phyloP scores from a whole-genome alignment of 805 yeast genomes.

The Kregervanrija delftensis region DNA sequence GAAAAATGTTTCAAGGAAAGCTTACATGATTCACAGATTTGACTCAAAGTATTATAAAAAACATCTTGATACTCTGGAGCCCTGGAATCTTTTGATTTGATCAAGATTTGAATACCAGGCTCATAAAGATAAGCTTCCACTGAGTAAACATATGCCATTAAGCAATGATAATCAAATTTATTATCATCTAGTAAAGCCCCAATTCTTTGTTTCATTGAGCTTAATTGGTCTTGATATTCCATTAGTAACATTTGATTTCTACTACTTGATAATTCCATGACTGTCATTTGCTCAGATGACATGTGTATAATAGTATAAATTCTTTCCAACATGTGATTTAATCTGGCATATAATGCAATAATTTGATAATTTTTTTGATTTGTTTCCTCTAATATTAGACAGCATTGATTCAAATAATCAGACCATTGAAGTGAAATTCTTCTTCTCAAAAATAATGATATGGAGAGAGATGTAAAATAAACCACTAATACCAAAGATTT shows the following conservation, averaged over 20 bases:
- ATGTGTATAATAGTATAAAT: slow-evolving; percentile 47
- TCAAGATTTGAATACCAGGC: slow-evolving; percentile 29
- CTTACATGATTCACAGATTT: slow-evolving; percentile 49
- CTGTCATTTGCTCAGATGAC: slow-evolving; percentile 29
- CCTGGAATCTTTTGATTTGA: slow-evolving; percentile 20
- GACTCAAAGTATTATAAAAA: slow-evolving; percentile 9
- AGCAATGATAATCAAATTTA: slow-evolving; percentile 30
- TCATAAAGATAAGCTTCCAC: slow-evolving; percentile 64
- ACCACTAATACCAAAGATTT: slow-evolving; percentile 48
- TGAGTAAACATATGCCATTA: slow-evolving; percentile 48
- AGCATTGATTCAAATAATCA: slow-evolving; percentile 56
- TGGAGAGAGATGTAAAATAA: slow-evolving; percentile 56
- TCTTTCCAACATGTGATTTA: slow-evolving; percentile 56
- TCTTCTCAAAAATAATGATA: slow-evolving; percentile 60
- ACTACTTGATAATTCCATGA: slow-evolving; percentile 19
- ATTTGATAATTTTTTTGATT: slow-evolving; percentile 29
- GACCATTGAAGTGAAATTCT: slow-evolving; percentile 59
- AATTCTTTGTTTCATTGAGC: slow-evolving; percentile 32
- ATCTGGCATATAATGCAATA: slow-evolving; percentile 51
- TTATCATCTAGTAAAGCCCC: slow-evolving; percentile 16
- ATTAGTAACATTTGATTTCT: slow-evolving; percentile 34
- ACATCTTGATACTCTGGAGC: slow-evolving; percentile 22
- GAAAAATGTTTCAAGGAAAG: slow-evolving; percentile 43
- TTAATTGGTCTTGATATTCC: slow-evolving; percentile 45
- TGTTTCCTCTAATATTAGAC: slow-evolving; percentile 36